Evolutionary conservation across 371 early-diverging fungal genomes (phyloP), one percentile per base, ranked within the genome.

Genomic region (Syncephalastrum racemosum): DNA sequence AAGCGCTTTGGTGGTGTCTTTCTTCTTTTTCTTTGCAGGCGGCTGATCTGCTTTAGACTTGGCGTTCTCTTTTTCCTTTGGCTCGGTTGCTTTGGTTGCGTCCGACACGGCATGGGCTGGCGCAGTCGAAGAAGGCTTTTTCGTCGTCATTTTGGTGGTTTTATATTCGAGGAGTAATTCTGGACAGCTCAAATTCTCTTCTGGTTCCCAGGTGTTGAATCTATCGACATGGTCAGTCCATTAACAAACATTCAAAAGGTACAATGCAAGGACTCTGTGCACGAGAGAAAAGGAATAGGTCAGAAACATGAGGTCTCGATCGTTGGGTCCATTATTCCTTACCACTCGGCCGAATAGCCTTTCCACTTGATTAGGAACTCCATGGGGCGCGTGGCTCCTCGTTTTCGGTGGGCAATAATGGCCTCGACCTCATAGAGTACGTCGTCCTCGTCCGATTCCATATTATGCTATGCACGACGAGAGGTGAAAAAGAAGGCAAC

Each of bases 191-290:
- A 64, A 39, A 40, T 64, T 59, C 16, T 31, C 56, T 20, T 64
- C 59, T 4, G 64, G 64, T n/a, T 64, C 64, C 64, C 64, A 64
- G 8, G 59, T 64, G 22, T 64, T 64, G 6, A 59, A 49, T 4
- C 64, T 64, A 52, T 24, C 15, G 19, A 31, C 12, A 15, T 44
- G n/a, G 24, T 18, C 16, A 46, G 16, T 31, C 43, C n/a, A 5
- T 12, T 31, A 3, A 8, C 36, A 10, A 22, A 23, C 5, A 58
- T 59, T 16, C 19, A 3, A 13, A 50, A 22, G 6, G 13, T 31
- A 18, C 51, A 42, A 52, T 40, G 39, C 1, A 13, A 43, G 22
- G 25, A 18, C 50, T 50, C 23, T 27, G 8, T 5, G n/a, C 36
- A 31, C 8, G 4, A 16, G 4, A 50, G 50, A 10, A 50, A 48